Evolutionary conservation across 257 asterid genomes (phyloP).

Genomic region (Fraxinus anomala): DNA sequence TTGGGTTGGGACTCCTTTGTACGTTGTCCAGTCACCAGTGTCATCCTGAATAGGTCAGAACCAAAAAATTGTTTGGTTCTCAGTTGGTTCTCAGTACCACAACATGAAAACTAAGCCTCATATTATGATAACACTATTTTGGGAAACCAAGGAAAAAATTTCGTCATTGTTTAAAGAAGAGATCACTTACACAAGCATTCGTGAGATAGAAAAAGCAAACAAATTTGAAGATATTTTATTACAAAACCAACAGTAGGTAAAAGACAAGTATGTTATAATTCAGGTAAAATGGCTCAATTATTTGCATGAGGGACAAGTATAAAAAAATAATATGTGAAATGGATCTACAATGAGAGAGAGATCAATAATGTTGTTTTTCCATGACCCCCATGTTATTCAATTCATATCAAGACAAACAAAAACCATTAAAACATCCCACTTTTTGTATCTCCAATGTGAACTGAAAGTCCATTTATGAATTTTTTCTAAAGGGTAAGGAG

Average conservation of each 20-base stretch:
- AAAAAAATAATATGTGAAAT: conserved; percentile 10
- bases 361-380: no score
- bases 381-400: conserved; percentile 31
- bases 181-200: not conserved
- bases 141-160: conserved; percentile 5
- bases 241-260: not conserved
- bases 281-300: conserved; percentile 24
- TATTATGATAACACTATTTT: not conserved
- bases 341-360: conserved; percentile 7
- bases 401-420: conserved; percentile 29
- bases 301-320: conserved; percentile 29
- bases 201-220: not conserved
- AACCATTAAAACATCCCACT: conserved; percentile 28
- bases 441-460: conserved; percentile 11
- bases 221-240: not conserved
- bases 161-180: not conserved
- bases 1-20: conserved; percentile 1
- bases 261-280: not conserved
- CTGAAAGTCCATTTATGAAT: conserved; percentile 7
- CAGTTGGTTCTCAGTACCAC: conserved; percentile 14
- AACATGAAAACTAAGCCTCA: conserved; percentile 8
- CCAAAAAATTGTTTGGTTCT: not conserved
- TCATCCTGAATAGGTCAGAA: not conserved
- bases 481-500: conserved; percentile 15
- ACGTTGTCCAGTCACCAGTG: not conserved